phyloP scores from a whole-genome alignment of 2,329 filamentous ascomycete genomes.

The Fusarium nematophilum region DNA sequence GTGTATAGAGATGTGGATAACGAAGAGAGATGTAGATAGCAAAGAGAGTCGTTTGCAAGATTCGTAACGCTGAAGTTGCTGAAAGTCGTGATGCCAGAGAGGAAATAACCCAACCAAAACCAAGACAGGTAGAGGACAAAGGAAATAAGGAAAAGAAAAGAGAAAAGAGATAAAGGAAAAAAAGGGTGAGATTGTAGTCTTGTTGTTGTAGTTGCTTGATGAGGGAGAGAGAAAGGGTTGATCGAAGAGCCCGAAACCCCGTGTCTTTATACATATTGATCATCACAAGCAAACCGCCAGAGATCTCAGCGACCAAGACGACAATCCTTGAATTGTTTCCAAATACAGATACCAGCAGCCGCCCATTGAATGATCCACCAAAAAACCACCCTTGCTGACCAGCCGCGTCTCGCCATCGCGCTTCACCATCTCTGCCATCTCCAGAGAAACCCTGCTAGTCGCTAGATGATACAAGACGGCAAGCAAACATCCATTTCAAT shows the following conservation, averaged over 20 bases:
- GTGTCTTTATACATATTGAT: conserved; percentile 40
- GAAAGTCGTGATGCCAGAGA: conserved; percentile 26
- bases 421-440: conserved; percentile 19
- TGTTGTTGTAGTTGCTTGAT: conserved; percentile 40
- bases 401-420: conserved; percentile 29
- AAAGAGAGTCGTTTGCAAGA: conserved; percentile 18
- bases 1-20: conserved; percentile 14
- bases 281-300: conserved; percentile 12
- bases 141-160: conserved; percentile 42
- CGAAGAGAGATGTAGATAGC: conserved; percentile 4
- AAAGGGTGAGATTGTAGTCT: conserved; percentile 31
- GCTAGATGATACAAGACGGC: conserved; percentile 23
- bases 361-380: conserved; percentile 13
- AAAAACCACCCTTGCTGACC: background rate
- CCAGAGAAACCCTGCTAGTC: conserved; percentile 11
- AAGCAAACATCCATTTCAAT: background rate
- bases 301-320: background rate
- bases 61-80: conserved; percentile 14
- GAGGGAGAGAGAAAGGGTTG: conserved; percentile 26
- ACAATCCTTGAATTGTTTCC: conserved; percentile 29
- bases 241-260: conserved; percentile 15
- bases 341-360: conserved; percentile 44
- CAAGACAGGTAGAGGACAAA: conserved; percentile 39
- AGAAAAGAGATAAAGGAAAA: conserved; percentile 37
- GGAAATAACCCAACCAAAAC: conserved; percentile 43